phyloP scores from a whole-genome alignment of 257 asterid species.

The Echium plantagineum region DNA sequence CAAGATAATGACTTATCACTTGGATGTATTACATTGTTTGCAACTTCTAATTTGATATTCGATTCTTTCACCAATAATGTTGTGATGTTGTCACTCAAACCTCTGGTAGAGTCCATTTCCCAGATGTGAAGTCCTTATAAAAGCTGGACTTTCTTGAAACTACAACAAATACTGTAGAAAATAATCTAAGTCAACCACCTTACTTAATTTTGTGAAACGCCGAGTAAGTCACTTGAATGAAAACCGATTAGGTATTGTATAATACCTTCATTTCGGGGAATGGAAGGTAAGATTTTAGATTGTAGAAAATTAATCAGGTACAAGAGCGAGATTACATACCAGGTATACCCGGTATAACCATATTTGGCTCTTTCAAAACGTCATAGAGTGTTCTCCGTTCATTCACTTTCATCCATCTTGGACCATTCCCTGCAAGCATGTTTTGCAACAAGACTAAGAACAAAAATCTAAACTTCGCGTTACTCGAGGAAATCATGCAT shows the following conservation, averaged over 20 bases:
- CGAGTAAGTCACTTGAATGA: no score
- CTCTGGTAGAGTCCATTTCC: constrained; percentile 65
- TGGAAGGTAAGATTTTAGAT: background rate
- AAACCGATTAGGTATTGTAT: no score
- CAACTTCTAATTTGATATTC: background rate
- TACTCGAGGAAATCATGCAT: background rate
- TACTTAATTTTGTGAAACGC: no score
- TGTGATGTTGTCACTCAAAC: constrained; percentile 19
- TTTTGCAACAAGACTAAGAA: background rate
- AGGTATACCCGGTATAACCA: constrained; percentile 69
- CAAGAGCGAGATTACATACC: constrained; percentile 31
- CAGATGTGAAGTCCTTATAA: constrained; percentile 58
- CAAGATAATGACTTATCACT: no score
- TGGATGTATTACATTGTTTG: background rate
- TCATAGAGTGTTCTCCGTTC: constrained; percentile 65
- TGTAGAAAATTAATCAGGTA: background rate
- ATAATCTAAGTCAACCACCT: constrained; percentile 1
- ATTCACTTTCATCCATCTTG: constrained; percentile 56
- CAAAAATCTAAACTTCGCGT: background rate
- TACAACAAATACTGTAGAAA: constrained; percentile 51
- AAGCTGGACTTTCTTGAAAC: constrained; percentile 66
- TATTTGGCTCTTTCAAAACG: constrained; percentile 46
- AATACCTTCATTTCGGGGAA: background rate
- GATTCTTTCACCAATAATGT: background rate
- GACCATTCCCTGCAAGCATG: constrained; percentile 25